These are phyloP conservation scores for Backusella morwellensis DNA, from an alignment of 192 early-diverging fungal genomes.

Conservation along the genomic window DNA sequence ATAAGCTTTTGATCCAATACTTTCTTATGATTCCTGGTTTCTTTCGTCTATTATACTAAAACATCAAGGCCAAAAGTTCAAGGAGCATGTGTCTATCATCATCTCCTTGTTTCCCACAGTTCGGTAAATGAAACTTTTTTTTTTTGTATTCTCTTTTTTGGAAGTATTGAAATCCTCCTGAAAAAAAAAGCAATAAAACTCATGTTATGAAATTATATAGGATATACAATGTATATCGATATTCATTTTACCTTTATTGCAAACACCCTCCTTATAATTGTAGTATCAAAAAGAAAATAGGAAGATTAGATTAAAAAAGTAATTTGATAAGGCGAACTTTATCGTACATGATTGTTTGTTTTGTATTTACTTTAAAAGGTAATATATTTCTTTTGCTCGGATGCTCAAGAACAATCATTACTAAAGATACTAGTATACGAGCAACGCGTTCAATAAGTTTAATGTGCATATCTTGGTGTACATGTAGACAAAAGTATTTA, in stretches of 20 bases:
- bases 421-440: background rate
- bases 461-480: background rate
- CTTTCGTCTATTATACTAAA: background rate
- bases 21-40: background rate
- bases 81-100: background rate
- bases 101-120: background rate
- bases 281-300: background rate
- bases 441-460: background rate
- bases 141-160: background rate
- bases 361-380: background rate
- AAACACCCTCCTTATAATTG: no score
- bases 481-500: background rate
- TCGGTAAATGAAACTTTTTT: background rate
- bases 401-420: background rate
- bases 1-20: no score
- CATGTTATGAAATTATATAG: background rate
- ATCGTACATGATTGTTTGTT: background rate
- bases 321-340: background rate
- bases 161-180: background rate
- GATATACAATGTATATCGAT: background rate
- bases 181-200: background rate
- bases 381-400: background rate
- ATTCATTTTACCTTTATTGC: background rate
- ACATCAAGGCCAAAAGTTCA: background rate
- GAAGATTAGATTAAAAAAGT: background rate